phyloP scores from a whole-genome alignment of 2,329 filamentous ascomycete genomes.

The Thelonectria blattea region DNA sequence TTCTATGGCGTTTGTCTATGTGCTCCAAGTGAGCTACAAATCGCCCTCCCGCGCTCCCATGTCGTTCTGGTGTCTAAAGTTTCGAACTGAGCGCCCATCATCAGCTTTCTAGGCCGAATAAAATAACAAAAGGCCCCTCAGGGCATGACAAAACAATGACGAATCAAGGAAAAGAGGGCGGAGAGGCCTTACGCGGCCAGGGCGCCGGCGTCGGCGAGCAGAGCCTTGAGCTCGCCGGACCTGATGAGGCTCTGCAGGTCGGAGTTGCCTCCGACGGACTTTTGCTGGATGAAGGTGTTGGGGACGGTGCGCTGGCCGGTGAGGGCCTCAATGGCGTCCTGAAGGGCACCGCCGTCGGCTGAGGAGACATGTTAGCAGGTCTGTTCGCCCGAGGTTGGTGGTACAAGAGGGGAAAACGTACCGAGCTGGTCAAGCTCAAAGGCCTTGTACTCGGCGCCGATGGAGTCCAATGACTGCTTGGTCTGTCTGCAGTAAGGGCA shows the following conservation, averaged over 20 bases:
- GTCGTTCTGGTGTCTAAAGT: slow-evolving; percentile 26
- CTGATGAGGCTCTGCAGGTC: slow-evolving; percentile 71
- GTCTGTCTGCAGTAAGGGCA: slow-evolving; percentile 89
- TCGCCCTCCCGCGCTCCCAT: neutral
- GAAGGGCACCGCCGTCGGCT: slow-evolving; percentile 85
- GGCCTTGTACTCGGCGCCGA: slow-evolving; percentile 74
- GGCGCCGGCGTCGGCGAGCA: slow-evolving; percentile 52
- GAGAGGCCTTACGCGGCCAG: slow-evolving; percentile 47
- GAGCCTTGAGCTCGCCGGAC: slow-evolving; percentile 46
- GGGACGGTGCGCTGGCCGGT: slow-evolving; percentile 88
- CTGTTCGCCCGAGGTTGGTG: neutral
- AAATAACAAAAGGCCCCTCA: neutral
- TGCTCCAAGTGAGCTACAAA: neutral
- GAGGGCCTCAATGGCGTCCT: slow-evolving; percentile 81
- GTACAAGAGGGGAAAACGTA: slow-evolving; percentile 53
- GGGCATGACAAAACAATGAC: neutral
- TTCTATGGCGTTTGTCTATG: neutral
- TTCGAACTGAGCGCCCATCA: slow-evolving; percentile 32
- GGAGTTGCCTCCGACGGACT: slow-evolving; percentile 97
- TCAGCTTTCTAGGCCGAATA: slow-evolving; percentile 18
- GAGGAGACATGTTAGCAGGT: slow-evolving; percentile 29
- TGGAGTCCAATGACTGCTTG: slow-evolving; percentile 74
- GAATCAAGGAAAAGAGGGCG: neutral
- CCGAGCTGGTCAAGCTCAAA: slow-evolving; percentile 87
- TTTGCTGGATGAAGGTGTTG: slow-evolving; percentile 89